Evolutionary conservation across 768 basidiomycete species (phyloP).

Genomic region (Hysterangium stoloniferum): DNA sequence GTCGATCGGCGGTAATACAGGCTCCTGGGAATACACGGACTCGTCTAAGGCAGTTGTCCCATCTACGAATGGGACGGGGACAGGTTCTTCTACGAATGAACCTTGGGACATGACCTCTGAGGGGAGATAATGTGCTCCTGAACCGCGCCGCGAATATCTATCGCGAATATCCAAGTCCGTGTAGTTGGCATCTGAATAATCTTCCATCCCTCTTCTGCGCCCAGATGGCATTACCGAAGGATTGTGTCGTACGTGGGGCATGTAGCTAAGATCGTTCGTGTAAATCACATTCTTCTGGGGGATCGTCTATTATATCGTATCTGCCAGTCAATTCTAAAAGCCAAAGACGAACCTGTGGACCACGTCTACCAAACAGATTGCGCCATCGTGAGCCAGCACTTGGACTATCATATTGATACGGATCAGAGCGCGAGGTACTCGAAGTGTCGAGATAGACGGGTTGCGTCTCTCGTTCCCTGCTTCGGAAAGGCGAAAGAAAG

Average conservation of each 20-base stretch:
- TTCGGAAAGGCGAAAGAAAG: constrained; percentile 8
- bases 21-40: not conserved
- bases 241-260: not conserved
- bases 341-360: not conserved
- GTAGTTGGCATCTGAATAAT: constrained; percentile 1
- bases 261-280: not conserved
- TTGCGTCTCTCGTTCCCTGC: constrained; percentile 1
- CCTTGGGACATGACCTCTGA: not conserved
- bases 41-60: not conserved
- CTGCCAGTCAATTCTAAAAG: not conserved
- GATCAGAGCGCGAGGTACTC: not conserved
- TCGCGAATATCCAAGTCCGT: constrained; percentile 5
- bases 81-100: not conserved
- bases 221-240: not conserved
- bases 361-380: not conserved
- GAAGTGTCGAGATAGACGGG: not conserved
- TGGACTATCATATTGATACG: not conserved
- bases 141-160: not conserved
- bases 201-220: constrained; percentile 1
- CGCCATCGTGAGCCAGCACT: constrained; percentile 4
- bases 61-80: not conserved
- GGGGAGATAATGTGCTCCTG: not conserved
- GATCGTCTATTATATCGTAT: not conserved
- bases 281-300: constrained; percentile 6
- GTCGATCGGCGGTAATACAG: not conserved